Evolutionary conservation across 2,329 filamentous ascomycete species (phyloP).

Genomic region (Alternaria rosae): DNA sequence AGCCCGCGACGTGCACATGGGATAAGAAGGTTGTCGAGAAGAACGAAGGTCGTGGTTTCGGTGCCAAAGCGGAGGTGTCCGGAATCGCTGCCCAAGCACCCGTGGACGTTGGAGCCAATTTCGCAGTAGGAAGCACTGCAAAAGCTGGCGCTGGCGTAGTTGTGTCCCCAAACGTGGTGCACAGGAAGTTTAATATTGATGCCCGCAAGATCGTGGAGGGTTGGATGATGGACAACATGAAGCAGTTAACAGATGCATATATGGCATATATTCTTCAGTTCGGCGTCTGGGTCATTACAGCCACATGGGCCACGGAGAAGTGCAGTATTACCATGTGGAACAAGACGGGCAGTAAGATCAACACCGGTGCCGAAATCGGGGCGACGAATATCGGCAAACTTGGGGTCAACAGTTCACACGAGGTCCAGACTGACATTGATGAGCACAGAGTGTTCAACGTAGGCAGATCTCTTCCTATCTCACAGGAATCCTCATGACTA

Average conservation of each 20-base stretch:
- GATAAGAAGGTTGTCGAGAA: neutral
- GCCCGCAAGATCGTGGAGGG: neutral
- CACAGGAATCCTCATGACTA: neutral
- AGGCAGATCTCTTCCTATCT: neutral
- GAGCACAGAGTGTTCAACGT: neutral
- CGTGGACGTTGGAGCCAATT: neutral
- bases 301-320: neutral
- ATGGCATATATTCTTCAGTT: neutral
- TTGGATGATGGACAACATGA: neutral
- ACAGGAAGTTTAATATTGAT: neutral
- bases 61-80: neutral
- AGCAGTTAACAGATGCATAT: neutral
- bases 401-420: neutral
- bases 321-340: neutral
- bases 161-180: neutral
- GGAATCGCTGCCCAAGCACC: neutral
- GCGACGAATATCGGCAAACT: neutral
- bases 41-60: neutral
- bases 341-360: neutral
- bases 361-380: neutral
- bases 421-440: neutral
- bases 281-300: neutral
- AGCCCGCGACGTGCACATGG: neutral
- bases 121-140: neutral
- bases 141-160: neutral